Evolutionary conservation across 140 eudicot species (phyloP).

Genomic region (Cichorium intybus): DNA sequence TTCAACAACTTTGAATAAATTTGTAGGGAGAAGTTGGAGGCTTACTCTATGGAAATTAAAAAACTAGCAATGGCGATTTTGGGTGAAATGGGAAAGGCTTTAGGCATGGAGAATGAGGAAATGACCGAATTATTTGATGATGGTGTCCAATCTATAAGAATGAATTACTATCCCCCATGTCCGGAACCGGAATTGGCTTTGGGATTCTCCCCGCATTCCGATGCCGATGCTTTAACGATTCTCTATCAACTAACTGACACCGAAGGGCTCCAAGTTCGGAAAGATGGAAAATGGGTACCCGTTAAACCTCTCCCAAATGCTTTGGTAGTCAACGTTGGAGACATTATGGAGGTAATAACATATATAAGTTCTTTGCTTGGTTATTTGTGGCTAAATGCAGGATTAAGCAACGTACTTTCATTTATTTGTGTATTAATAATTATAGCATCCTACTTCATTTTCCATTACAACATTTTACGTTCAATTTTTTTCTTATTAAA

Average conservation of each 20-base stretch:
- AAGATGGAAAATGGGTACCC: slow-evolving; percentile 68
- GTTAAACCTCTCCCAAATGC: slow-evolving; percentile 54
- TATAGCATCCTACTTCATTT: background rate
- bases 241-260: slow-evolving; percentile 59
- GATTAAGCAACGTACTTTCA: background rate
- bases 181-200: slow-evolving; percentile 68
- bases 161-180: slow-evolving; percentile 84
- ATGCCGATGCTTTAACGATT: slow-evolving; percentile 66
- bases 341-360: background rate
- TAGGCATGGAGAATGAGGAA: slow-evolving; percentile 48
- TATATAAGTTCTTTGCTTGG: no score
- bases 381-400: background rate
- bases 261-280: slow-evolving; percentile 65
- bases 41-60: slow-evolving; percentile 49
- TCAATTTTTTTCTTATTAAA: background rate
- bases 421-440: no score
- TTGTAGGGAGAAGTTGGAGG: slow-evolving; percentile 55
- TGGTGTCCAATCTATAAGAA: slow-evolving; percentile 63
- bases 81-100: slow-evolving; percentile 52
- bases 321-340: slow-evolving; percentile 20
- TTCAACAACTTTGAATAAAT: background rate
- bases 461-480: no score
- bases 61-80: slow-evolving; percentile 45
- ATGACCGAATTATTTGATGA: slow-evolving; percentile 44
- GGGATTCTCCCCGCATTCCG: slow-evolving; percentile 76